Evolutionary conservation across 2,329 filamentous ascomycete species (phyloP), one percentile per base, ranked within the genome.

Genomic region (Colletotrichum navitas): DNA sequence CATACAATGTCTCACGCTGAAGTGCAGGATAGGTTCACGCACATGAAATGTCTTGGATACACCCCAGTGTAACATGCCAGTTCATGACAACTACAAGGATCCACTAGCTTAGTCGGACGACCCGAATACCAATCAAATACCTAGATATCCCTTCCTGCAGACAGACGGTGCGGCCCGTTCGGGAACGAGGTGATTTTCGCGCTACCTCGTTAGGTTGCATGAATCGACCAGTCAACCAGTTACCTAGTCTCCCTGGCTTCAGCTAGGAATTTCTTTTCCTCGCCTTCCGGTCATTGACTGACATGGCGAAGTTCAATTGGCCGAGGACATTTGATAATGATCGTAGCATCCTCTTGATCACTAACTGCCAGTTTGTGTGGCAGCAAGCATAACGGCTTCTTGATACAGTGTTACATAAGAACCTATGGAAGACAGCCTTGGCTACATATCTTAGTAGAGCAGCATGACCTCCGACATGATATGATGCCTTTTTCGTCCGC

Each of bases 121-220:
- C 21, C 41, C 52, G 32, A 5, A 32, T 49, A 8, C 67, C 67
- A 69, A 69, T 66, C 26, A 41, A 24, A 21, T 5, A 69, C 18
- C 54, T n/a, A 11, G 10, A 18, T 18, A 14, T n/a, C 36, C 32
- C 39, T 2, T 45, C 29, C 2, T 29, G 29, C 29, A 29, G 29
- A 62, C 54, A 66, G 61, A 36, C 62, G 67, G 67, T 55, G 62
- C 67, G 67, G 67, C 43, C 67, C 62, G 62, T 26, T 14, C 29
- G 39, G 26, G 14, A 39, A 39, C 54, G 62, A 49, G 60, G 51
- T 3, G 56, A 49, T 32, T 58, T 29, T 34, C 51, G 36, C 36
- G 56, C 61, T 24, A 10, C 21, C 45, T 41, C 24, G 34, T 11
- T 21, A 14, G 14, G 45, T 52, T 39, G 34, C 39, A 47, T 36